Base-by-base conservation (phyloP, 1,284 basidiomycete species). In the Cryptococcus maquisensis region DNA sequence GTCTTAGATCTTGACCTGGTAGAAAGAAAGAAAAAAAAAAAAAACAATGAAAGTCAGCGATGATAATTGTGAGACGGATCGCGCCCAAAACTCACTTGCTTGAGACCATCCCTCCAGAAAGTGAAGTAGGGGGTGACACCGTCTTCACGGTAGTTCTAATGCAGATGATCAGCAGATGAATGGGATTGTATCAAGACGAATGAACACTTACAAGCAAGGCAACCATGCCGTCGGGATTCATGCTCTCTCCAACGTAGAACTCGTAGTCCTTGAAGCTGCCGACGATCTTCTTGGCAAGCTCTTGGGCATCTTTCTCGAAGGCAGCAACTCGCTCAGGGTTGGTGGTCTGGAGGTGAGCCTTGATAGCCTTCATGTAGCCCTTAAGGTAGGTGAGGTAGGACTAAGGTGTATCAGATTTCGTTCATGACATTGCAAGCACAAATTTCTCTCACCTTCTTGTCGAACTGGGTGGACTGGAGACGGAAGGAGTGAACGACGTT, bases 401-500 rank as follows among this genome's bases (percentile, higher is more conserved):
- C 79, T 75, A 51, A 2, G 21, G 32, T 40, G 13, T 7, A 24
- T 24, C 21, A 44, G 24, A 21, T 9, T 12, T 13, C 43, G 24
- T 16, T 44, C 20, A 42, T n/a, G n/a, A n/a, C n/a, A n/a, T n/a
- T n/a, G n/a, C n/a, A n/a, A n/a, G n/a, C 20, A 21, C 36, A 41
- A 16, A 13, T 26, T 39, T 36, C 13, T 23, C 54, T 57, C 38
- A 73, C 72, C 71, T 97, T 97, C 80, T 98, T 98, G 81, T 98
- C 93, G 77, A 96, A 98, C 8, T 70, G 39, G 28, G 91, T 95
- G 38, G 76, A 47, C 72, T 90, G 84, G 60, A 99, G 87, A 70
- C 93, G 87, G 86, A 95, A 94, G 48, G 92, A 91, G 81, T 93
- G 80, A 59, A 87, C 86, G 65, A 98, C 82, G 79, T 98, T 92